Conservation (phyloP, 1,139 yeast species). For the Protomyces inouyei region DNA sequence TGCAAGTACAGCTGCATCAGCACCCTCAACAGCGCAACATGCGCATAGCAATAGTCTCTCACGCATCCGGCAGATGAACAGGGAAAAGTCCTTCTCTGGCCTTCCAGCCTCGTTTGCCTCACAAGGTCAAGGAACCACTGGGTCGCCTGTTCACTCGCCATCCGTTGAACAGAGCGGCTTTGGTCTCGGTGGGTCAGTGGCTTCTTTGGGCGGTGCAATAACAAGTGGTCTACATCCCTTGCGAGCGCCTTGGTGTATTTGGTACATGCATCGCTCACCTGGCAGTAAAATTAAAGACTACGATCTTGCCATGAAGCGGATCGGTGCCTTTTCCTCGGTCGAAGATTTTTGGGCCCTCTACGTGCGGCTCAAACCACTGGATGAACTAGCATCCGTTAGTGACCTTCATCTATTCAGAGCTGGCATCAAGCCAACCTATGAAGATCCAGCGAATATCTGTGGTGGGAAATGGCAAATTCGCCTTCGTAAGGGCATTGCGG, state of each 20-base stretch:
- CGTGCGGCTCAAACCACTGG: slow-evolving; percentile 47
- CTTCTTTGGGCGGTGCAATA: background rate
- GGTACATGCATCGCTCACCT: slow-evolving; percentile 42
- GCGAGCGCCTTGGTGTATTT: slow-evolving; percentile 38
- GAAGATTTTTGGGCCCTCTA: slow-evolving; percentile 62
- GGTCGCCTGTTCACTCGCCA: background rate
- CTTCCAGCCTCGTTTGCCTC: background rate
- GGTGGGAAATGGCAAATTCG: slow-evolving; percentile 68
- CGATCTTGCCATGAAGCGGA: slow-evolving; percentile 39
- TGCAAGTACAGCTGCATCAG: background rate
- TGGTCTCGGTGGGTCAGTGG: background rate
- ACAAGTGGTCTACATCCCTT: slow-evolving; percentile 31
- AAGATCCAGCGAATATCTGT: slow-evolving; percentile 57
- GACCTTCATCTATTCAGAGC: slow-evolving; percentile 59
- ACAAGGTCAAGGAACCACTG: background rate
- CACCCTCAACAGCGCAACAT: background rate
- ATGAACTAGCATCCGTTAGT: slow-evolving; percentile 51
- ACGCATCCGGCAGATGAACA: background rate
- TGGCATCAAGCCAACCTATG: slow-evolving; percentile 68
- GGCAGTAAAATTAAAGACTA: slow-evolving; percentile 40
- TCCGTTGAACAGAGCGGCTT: background rate
- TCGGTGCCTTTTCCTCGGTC: slow-evolving; percentile 41
- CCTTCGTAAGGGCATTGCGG: slow-evolving; percentile 41
- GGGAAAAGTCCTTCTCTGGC: background rate
- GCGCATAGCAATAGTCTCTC: background rate